Evolutionary conservation across 179 eudicot species (phyloP), one percentile per base, ranked within the genome.

Genomic region (Amaranthus tricolor): DNA sequence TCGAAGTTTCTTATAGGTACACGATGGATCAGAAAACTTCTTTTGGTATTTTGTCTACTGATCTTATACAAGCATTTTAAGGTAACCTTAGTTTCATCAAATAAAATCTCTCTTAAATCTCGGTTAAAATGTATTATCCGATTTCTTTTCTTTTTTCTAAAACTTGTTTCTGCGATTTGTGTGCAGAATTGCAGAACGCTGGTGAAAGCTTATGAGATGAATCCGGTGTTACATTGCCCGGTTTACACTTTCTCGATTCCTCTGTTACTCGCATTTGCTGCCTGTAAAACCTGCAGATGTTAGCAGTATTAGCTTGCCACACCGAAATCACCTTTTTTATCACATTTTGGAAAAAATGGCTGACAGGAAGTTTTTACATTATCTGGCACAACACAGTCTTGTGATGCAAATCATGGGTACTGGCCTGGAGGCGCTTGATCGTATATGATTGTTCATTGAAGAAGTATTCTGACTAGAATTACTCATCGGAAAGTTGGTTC

Each of bases 181-280:
- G 40, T 84, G 79, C 97, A 94, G 98, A 92, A 74, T 71, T 85
- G 93, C 80, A 84, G 87, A 76, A 79, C 81, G 60, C 89, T 94
- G 59, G 74, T 82, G 81, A 94, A 87, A 80, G 98, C 97, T 3
- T 94, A 88, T 67, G 95, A 90, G 82, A 90, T 93, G 92, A 94
- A 90, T 74, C 95, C 91, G 4, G 15, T 92, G 13, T 61, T 88
- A 74, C 97, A 94, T 81, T 94, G 85, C 77, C 94, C 97, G 4
- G 71, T 87, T 21, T 94, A 89, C 74, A 59, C 88, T 81, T 69
- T 94, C 73, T 79, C 79, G 43, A 76, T 93, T 62, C 98, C 98
- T 7, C 75, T 90, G 16, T 78, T 93, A 77, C 74, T 94, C 81
- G 86, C 81, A 58, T 93, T 88, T 81, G 81, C 86, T 62, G 59